A percentile compares a stretch with the other conserved stretches of the same genome.
phyloP scores from a whole-genome alignment of 2,329 filamentous ascomycete species.

The Bipolaris oryzae region DNA sequence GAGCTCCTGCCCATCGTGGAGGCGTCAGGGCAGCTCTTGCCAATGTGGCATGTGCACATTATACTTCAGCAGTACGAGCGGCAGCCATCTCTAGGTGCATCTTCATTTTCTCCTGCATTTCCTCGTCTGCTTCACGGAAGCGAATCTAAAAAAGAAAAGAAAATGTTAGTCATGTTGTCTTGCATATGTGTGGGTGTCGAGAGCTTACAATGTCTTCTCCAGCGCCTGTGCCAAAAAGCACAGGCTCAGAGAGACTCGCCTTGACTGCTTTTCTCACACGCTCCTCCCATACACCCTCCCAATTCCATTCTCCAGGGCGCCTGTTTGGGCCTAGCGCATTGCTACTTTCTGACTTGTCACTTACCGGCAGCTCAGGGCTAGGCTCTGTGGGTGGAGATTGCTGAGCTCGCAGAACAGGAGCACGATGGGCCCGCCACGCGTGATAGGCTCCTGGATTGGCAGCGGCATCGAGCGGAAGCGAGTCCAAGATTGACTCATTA shows the following conservation, averaged over 20 bases:
- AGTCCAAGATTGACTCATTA: constrained; percentile 76
- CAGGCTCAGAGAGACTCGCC: constrained; percentile 76
- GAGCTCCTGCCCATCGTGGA: neutral
- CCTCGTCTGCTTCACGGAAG: constrained; percentile 45
- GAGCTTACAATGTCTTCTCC: constrained; percentile 72
- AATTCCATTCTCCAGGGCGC: constrained; percentile 88
- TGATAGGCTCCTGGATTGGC: constrained; percentile 94
- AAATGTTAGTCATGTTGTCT: neutral
- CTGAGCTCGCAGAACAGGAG: constrained; percentile 43
- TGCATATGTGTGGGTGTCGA: neutral
- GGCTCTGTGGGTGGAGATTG: constrained; percentile 26
- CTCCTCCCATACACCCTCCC: constrained; percentile 96
- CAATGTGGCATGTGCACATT: neutral
- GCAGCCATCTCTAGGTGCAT: constrained; percentile 30
- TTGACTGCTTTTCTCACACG: constrained; percentile 80
- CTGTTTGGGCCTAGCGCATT: constrained; percentile 56
- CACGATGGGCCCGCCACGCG: constrained; percentile 80
- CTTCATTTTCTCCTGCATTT: constrained; percentile 42
- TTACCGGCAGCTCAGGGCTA: constrained; percentile 31
- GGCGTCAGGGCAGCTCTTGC: neutral
- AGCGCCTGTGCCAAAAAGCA: constrained; percentile 71
- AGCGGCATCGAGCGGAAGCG: constrained; percentile 77
- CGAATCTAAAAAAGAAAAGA: constrained; percentile 40
- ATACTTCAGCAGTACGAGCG: constrained; percentile 25
- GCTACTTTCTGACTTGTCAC: constrained; percentile 24